Conservation (phyloP, 2,329 filamentous ascomycete genomes). For the Sporothrix variecibatus region DNA sequence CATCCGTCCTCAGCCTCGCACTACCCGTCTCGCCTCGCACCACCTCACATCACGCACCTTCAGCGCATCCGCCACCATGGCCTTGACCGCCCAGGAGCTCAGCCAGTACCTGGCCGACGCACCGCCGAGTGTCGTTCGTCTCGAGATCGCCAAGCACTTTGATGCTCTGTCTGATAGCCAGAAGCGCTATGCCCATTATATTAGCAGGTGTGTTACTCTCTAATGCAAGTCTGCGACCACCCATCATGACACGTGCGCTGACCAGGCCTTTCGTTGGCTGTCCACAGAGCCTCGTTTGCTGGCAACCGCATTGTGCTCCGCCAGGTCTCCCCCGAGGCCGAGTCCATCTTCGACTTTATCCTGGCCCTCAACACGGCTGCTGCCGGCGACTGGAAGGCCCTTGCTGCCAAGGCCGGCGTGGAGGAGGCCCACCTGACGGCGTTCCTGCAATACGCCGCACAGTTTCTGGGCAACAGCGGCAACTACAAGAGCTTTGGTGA, state of each 20-base stretch:
- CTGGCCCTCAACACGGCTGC: constrained; percentile 67
- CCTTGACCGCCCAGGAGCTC: constrained; percentile 62
- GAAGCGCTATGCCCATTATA: constrained; percentile 89
- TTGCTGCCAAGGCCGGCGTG: constrained; percentile 66
- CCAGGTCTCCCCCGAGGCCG: constrained; percentile 79
- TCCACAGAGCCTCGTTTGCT: constrained; percentile 68
- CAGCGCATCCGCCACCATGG: constrained; percentile 35
- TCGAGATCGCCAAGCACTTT: constrained; percentile 93
- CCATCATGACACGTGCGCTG: neutral
- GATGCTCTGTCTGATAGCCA: constrained; percentile 72
- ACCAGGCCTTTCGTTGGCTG: constrained; percentile 1
- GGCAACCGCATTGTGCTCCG: constrained; percentile 77
- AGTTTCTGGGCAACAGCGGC: constrained; percentile 77
- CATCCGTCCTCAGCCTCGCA: neutral
- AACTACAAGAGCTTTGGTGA: constrained; percentile 90
- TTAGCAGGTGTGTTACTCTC: constrained; percentile 64
- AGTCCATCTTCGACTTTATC: constrained; percentile 80
- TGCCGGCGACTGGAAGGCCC: constrained; percentile 69
- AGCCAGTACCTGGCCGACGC: constrained; percentile 86
- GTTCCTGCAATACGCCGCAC: constrained; percentile 75
- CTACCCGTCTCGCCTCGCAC: neutral
- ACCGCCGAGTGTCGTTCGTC: constrained; percentile 81
- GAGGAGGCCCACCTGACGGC: constrained; percentile 63
- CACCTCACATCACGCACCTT: constrained; percentile 19
- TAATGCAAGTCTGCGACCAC: neutral